Conservation (phyloP, 139 green algal species). For the Chlamydomonas incerta region DNA sequence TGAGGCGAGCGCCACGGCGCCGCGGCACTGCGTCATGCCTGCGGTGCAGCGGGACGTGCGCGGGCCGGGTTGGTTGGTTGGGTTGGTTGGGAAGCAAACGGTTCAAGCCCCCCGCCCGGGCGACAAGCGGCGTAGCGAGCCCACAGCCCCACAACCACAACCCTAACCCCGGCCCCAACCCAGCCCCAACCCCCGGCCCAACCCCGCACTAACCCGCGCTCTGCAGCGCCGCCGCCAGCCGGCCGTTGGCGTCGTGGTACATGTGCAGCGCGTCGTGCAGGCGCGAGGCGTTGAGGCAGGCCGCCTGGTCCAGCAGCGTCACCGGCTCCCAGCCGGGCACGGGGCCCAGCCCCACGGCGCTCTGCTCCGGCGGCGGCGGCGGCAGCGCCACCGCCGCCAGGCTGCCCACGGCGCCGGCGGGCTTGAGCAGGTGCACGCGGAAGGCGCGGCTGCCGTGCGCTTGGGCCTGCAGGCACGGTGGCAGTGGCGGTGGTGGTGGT, state of each 20-base stretch:
- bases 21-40: background rate
- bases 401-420: background rate
- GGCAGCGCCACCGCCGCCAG: background rate
- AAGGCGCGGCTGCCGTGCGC: constrained; percentile 12
- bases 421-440: constrained; percentile 20
- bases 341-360: too few relatives aligned
- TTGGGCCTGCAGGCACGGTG: background rate
- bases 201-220: background rate
- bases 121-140: too few relatives aligned
- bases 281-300: background rate
- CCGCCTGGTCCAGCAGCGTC: background rate
- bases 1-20: background rate
- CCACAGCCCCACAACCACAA: too few relatives aligned
- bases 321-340: background rate
- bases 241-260: constrained; percentile 28
- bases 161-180: background rate
- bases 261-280: constrained; percentile 18
- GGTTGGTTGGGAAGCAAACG: background rate
- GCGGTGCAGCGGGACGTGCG: background rate
- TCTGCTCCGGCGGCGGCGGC: background rate
- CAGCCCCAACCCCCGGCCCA: background rate
- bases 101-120: too few relatives aligned
- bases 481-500: background rate
- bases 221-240: background rate
- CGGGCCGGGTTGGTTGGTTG: background rate